Percentiles rank a stretch among this genome's conserved stretches.
Conservation (phyloP, 2,329 filamentous ascomycete species). For the Epichloe scottii region DNA sequence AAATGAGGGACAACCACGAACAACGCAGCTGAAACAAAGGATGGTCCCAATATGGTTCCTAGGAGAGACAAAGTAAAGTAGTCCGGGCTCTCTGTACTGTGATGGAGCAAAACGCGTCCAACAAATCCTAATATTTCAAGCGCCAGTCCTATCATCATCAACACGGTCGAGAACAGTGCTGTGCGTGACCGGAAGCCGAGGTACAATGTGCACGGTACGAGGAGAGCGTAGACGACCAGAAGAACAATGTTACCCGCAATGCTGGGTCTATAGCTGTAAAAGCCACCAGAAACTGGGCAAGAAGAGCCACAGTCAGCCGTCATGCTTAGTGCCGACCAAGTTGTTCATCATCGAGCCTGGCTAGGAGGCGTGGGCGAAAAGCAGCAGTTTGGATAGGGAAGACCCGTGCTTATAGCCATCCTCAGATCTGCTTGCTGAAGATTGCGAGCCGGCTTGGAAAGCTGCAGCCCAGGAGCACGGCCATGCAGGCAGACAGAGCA, state of each 20-base stretch:
- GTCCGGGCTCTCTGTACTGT: constrained; percentile 18
- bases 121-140: constrained; percentile 34
- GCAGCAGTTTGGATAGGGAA: constrained; percentile 6
- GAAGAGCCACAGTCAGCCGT: constrained; percentile 22
- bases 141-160: constrained; percentile 26
- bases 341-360: constrained; percentile 14
- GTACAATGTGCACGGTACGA: constrained; percentile 25
- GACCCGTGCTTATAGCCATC: neutral
- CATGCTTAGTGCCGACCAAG: constrained; percentile 17
- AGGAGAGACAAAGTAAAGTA: constrained; percentile 32
- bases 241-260: constrained; percentile 28
- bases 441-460: neutral
- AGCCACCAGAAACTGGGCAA: constrained; percentile 24
- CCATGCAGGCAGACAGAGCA: neutral
- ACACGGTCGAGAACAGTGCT: constrained; percentile 25
- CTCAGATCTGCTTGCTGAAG: neutral
- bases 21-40: constrained; percentile 30
- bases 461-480: constrained; percentile 4
- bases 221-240: constrained; percentile 25
- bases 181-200: constrained; percentile 28
- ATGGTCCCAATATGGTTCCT: constrained; percentile 35
- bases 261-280: constrained; percentile 24
- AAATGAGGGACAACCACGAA: constrained; percentile 34
- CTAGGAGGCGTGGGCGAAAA: constrained; percentile 3
- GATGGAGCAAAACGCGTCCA: constrained; percentile 30